Evolutionary conservation across 129 eudicot genomes (phyloP), one percentile per base, ranked within the genome.

Genomic region (Arctium lappa): DNA sequence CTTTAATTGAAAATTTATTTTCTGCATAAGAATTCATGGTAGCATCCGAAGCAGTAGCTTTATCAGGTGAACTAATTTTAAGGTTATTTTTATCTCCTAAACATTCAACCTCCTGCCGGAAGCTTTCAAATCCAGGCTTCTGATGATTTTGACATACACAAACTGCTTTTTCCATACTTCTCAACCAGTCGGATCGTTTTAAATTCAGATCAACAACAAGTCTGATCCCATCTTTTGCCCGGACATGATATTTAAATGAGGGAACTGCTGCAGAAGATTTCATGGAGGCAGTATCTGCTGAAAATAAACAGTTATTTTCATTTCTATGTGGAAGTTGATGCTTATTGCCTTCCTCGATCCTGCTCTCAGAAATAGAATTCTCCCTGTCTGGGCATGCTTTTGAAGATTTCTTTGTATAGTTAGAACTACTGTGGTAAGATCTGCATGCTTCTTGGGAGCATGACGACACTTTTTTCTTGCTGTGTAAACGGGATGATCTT

Each of bases 191-290:
- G 56, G 88, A 77, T 36, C 44, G 78, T 73, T 74, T 90, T 71
- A 86, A 80, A 85, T 85, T 90, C 78, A 90, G 65, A 87, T 90
- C 91, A 77, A 90, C 89, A 44, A 83, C 63, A 78, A 90, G 88
- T 29, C 73, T 74, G 75, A 89, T 87, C 42, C 90, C 90, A 9
- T 87, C 83, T 62, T 78, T 86, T 50, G 86, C 79, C 16, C 74
- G 69, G 12, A 83, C 87, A 15, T 80, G 86, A 79, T 82, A 90
- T 63, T 85, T 78, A 33, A 80, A 90, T 15, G 82, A 77, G 27
- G 90, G 90, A 73, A 82, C 79, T 29, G 79, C 72, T 56, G 46
- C 73, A 68, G 86, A 81, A 70, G 79, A 80, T 73, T 81, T 86
- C 68, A 40, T 39, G 30, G 84, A 84, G 37, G 72, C 60, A 46